Evolutionary conservation across 805 yeast genomes (phyloP).

Genomic region (Groenewaldozyma salmanticensis): DNA sequence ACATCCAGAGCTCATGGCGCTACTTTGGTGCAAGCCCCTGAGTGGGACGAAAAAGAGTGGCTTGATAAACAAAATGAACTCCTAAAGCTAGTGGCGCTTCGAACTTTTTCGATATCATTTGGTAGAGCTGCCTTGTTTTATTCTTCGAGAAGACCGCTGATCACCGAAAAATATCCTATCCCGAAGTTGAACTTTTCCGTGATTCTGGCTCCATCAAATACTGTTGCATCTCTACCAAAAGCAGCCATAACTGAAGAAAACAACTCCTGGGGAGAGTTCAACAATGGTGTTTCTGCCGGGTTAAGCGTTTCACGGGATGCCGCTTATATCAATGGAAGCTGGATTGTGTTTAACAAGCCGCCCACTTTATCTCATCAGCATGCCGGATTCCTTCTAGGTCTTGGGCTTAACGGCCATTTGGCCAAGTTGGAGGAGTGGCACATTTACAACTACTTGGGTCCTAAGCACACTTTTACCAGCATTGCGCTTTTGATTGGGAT

Average conservation of each 20-base stretch:
- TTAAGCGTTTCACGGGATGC: constrained; percentile 61
- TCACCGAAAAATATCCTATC: constrained; percentile 76
- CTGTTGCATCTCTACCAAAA: constrained; percentile 52
- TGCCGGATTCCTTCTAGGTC: constrained; percentile 88
- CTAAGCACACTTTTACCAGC: constrained; percentile 75
- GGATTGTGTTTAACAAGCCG: constrained; percentile 86
- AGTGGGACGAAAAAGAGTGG: constrained; percentile 45
- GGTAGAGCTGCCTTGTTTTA: constrained; percentile 71
- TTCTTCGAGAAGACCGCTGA: constrained; percentile 61
- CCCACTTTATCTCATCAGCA: constrained; percentile 66
- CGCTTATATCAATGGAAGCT: constrained; percentile 69
- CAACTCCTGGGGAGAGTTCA: constrained; percentile 79
- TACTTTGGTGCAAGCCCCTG: constrained; percentile 31
- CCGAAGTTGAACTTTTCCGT: constrained; percentile 67
- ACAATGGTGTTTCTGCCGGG: constrained; percentile 86
- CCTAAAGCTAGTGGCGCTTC: constrained; percentile 50
- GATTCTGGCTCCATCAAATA: constrained; percentile 53
- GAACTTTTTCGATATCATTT: constrained; percentile 67
- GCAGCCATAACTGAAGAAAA: constrained; percentile 40
- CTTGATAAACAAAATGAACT: constrained; percentile 44
- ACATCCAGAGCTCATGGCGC: constrained; percentile 53
- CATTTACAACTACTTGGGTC: constrained; percentile 83
- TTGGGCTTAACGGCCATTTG: constrained; percentile 87
- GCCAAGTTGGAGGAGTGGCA: constrained; percentile 89
- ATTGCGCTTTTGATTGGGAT: constrained; percentile 83